Conservation (phyloP, 2,329 filamentous ascomycete genomes). For the Neonectria coccinea region DNA sequence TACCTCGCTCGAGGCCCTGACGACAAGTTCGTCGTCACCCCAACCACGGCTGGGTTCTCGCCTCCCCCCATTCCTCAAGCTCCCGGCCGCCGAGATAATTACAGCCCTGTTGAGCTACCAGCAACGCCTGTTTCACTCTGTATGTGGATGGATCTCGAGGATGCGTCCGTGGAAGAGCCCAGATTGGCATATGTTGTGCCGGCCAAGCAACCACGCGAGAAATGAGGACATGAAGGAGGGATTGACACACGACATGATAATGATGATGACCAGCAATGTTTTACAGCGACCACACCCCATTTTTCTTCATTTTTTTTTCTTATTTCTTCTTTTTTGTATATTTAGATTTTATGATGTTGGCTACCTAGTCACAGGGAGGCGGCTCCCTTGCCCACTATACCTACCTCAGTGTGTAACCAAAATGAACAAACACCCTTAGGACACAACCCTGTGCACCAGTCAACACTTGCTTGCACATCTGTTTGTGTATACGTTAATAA, state of each 20-base stretch:
- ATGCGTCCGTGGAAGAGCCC: conserved; percentile 43
- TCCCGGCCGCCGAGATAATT: conserved; percentile 6
- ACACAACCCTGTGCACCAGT: neutral
- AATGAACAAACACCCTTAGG: conserved; percentile 13
- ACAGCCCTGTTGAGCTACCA: conserved; percentile 42
- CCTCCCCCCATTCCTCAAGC: conserved; percentile 21
- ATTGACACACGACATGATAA: conserved; percentile 28
- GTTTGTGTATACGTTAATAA: neutral
- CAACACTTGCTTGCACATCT: neutral
- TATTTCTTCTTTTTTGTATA: neutral
- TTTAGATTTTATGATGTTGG: conserved; percentile 10
- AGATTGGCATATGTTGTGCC: conserved; percentile 44
- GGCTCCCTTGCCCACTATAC: neutral
- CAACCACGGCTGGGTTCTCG: conserved; percentile 39
- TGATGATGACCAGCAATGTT: conserved; percentile 31
- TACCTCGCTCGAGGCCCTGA: conserved; percentile 39
- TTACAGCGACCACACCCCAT: conserved; percentile 22
- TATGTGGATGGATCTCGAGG: conserved; percentile 44
- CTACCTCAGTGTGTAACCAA: neutral
- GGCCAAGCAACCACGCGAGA: conserved; percentile 21
- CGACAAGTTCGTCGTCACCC: conserved; percentile 44
- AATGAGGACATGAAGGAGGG: neutral
- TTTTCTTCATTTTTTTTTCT: conserved; percentile 16
- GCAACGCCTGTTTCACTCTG: conserved; percentile 45
- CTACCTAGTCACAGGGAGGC: neutral